Conservation (phyloP, 1,284 basidiomycete species). For the Austroboletus novae-zelandiae region DNA sequence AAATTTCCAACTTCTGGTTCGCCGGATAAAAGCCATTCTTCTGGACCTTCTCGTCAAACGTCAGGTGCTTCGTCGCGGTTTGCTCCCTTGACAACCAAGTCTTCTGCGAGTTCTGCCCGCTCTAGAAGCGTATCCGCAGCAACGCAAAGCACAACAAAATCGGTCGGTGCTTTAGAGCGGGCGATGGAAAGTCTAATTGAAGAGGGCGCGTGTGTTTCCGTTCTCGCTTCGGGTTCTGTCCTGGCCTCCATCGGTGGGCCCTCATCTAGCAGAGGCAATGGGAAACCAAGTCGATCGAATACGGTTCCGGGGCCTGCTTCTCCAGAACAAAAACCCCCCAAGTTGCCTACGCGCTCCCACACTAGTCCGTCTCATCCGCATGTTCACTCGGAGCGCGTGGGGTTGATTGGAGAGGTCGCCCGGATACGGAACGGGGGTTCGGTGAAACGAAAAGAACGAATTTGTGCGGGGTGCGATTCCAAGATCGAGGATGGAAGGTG, state of each 20-base stretch:
- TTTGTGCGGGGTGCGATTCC: slow-evolving; percentile 68
- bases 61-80: slow-evolving; percentile 28
- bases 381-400: slow-evolving; percentile 29
- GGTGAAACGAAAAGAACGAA: slow-evolving; percentile 29
- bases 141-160: slow-evolving; percentile 28
- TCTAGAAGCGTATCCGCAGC: slow-evolving; percentile 29
- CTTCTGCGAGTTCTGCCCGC: slow-evolving; percentile 17
- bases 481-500: slow-evolving; percentile 76
- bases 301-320: slow-evolving; percentile 43
- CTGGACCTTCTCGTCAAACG: slow-evolving; percentile 23
- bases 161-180: slow-evolving; percentile 39
- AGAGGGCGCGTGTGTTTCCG: slow-evolving; percentile 35
- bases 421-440: slow-evolving; percentile 27
- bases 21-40: slow-evolving; percentile 3
- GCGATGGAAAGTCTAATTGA: slow-evolving; percentile 53
- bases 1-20: slow-evolving; percentile 21
- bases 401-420: slow-evolving; percentile 22
- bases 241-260: slow-evolving; percentile 27
- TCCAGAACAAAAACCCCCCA: slow-evolving; percentile 44
- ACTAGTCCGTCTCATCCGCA: slow-evolving; percentile 46
- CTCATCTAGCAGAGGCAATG: slow-evolving; percentile 32
- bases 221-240: slow-evolving; percentile 30
- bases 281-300: slow-evolving; percentile 43
- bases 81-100: slow-evolving; percentile 21
- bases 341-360: slow-evolving; percentile 53